phyloP scores from a whole-genome alignment of 164 flowering plant species.

The Warburgia ugandensis region DNA sequence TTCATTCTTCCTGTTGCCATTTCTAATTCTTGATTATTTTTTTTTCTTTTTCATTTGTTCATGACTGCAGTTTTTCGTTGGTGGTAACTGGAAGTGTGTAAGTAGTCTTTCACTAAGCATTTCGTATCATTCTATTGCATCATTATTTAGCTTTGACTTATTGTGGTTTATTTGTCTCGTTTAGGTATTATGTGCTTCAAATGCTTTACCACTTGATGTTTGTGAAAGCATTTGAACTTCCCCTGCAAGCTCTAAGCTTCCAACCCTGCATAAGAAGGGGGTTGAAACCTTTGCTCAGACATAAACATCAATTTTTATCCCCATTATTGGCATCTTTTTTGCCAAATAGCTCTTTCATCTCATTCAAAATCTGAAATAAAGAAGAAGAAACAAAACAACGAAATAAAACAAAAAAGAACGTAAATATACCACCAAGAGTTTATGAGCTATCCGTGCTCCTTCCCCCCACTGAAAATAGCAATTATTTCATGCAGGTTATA shows the following conservation, averaged over 20 bases:
- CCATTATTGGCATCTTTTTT: too few species aligned
- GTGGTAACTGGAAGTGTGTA: slow-evolving; percentile 99
- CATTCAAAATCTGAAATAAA: too few species aligned
- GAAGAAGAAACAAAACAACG: too few species aligned
- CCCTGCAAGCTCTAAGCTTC: neutral
- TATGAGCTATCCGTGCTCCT: too few species aligned
- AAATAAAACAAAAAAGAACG: too few species aligned
- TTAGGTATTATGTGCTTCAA: neutral
- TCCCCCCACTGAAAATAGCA: too few species aligned
- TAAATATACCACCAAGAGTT: too few species aligned
- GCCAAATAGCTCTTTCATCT: too few species aligned
- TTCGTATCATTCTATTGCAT: neutral
- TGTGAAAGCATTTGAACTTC: neutral
- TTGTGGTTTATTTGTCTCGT: neutral
- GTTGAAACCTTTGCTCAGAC: too few species aligned
- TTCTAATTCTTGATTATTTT: slow-evolving; percentile 4
- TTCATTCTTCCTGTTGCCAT: slow-evolving; percentile 1
- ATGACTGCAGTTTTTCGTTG: slow-evolving; percentile 92
- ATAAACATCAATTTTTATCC: too few species aligned
- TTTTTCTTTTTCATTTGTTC: slow-evolving; percentile 15
- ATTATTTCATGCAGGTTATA: too few species aligned
- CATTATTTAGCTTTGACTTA: neutral
- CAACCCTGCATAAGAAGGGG: neutral
- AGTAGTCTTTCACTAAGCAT: slow-evolving; percentile 27
- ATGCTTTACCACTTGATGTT: neutral